Evolutionary conservation across 805 yeast genomes (phyloP).

Genomic region (Nakazawaea populi): DNA sequence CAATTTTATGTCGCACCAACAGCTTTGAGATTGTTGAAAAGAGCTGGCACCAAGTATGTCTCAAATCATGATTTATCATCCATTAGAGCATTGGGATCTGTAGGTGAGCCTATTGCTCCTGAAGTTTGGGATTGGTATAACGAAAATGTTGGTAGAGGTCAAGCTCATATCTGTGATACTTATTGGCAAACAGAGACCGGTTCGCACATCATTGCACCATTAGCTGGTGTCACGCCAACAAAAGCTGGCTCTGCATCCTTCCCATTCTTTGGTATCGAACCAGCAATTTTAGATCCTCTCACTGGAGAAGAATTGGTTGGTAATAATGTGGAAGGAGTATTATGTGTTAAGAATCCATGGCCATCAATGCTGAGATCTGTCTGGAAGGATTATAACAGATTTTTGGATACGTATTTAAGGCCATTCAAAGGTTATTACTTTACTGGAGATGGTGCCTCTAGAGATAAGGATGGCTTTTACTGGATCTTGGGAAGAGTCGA

Average conservation of each 20-base stretch:
- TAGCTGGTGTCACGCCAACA: constrained; percentile 73
- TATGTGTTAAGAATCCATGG: constrained; percentile 70
- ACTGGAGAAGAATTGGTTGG: constrained; percentile 64
- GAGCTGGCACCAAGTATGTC: constrained; percentile 64
- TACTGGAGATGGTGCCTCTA: constrained; percentile 88
- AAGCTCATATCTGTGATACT: constrained; percentile 73
- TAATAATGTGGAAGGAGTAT: constrained; percentile 74
- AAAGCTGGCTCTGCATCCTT: constrained; percentile 84
- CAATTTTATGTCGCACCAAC: constrained; percentile 86
- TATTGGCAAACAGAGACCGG: constrained; percentile 92
- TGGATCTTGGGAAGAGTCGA: constrained; percentile 87
- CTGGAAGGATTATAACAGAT: constrained; percentile 71
- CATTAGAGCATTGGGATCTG: constrained; percentile 70
- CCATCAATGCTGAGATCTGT: constrained; percentile 83
- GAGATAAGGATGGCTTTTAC: constrained; percentile 78
- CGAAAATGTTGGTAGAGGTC: constrained; percentile 61
- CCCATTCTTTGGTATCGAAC: constrained; percentile 79
- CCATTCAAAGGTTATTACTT: constrained; percentile 81
- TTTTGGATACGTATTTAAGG: constrained; percentile 72
- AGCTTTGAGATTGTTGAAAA: constrained; percentile 68
- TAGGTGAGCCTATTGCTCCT: constrained; percentile 82
- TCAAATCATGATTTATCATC: constrained; percentile 57
- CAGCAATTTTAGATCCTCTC: constrained; percentile 69
- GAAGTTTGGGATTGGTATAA: constrained; percentile 88
- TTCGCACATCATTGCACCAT: constrained; percentile 70